Percentiles rank a stretch among this genome's conserved stretches.
Evolutionary conservation across 2,329 filamentous ascomycete genomes (phyloP).

Genomic region (Fusarium beomiforme): DNA sequence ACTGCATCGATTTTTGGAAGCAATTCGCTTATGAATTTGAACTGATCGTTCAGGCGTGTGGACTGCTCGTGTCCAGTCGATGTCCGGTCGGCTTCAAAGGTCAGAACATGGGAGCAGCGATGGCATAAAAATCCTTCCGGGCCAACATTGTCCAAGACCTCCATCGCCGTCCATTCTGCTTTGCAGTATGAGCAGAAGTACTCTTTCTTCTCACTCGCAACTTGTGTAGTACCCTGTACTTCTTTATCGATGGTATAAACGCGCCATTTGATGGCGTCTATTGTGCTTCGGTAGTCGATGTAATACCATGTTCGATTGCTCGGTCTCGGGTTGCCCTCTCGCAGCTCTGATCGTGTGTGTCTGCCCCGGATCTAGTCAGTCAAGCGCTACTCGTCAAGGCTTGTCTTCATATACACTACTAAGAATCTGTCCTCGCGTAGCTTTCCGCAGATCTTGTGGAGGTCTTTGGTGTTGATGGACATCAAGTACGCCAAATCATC

Average conservation of each 20-base stretch:
- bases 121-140: constrained; percentile 83
- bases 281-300: constrained; percentile 92
- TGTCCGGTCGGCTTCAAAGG: constrained; percentile 72
- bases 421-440: constrained; percentile 89
- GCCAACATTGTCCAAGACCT: constrained; percentile 82
- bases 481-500: constrained; percentile 89
- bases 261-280: constrained; percentile 96
- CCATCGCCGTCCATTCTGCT: constrained; percentile 87
- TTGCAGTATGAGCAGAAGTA: constrained; percentile 85
- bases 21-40: constrained; percentile 80
- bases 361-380: constrained; percentile 64
- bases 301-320: constrained; percentile 95
- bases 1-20: constrained; percentile 81
- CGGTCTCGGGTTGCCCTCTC: constrained; percentile 82
- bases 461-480: constrained; percentile 88
- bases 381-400: not conserved
- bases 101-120: constrained; percentile 74
- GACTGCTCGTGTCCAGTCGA: constrained; percentile 78
- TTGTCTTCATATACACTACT: constrained; percentile 68
- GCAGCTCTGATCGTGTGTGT: constrained; percentile 73
- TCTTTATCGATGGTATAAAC: constrained; percentile 88
- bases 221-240: constrained; percentile 84
- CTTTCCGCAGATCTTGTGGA: constrained; percentile 88
- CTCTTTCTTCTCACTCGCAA: constrained; percentile 88
- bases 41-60: constrained; percentile 79